Percentiles rank a stretch among this genome's conserved stretches.
These are phyloP conservation scores for Colletotrichum eremochloae DNA, from an alignment of 2,329 filamentous ascomycete genomes.

Conservation along the genomic window DNA sequence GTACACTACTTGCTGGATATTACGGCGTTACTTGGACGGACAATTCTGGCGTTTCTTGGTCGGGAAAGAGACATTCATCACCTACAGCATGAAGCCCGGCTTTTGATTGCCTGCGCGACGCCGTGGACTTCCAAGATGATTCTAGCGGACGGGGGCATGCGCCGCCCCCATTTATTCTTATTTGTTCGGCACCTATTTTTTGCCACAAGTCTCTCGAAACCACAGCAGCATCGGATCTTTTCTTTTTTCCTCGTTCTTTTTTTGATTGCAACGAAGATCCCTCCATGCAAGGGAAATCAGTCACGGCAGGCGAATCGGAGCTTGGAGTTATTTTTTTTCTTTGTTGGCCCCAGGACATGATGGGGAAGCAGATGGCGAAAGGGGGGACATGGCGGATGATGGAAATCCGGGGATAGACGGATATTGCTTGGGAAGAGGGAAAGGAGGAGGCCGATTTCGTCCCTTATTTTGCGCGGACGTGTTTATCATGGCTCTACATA, in stretches of 20 bases:
- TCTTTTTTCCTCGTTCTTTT: neutral
- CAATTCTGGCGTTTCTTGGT: constrained; percentile 24
- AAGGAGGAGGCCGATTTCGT: neutral
- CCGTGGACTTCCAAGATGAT: constrained; percentile 6
- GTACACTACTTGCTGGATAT: constrained; percentile 33
- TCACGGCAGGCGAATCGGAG: constrained; percentile 31
- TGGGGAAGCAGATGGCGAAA: neutral
- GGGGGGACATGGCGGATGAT: neutral
- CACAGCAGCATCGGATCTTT: constrained; percentile 1
- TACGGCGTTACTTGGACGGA: constrained; percentile 28
- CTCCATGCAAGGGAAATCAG: neutral
- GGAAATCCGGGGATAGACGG: neutral
- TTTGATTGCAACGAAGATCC: neutral
- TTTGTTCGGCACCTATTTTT: neutral
- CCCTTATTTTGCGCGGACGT: neutral
- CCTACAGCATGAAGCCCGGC: constrained; percentile 9
- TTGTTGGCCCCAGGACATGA: constrained; percentile 16
- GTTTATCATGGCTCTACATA: neutral
- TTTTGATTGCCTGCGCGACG: neutral
- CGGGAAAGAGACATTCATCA: constrained; percentile 6
- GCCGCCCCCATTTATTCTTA: neutral
- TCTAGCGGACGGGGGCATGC: neutral
- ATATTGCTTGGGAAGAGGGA: neutral
- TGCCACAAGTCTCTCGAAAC: neutral
- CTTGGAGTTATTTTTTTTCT: constrained; percentile 29